Evolutionary conservation across 768 basidiomycete species (phyloP).

Genomic region (Boletus reticulatus): DNA sequence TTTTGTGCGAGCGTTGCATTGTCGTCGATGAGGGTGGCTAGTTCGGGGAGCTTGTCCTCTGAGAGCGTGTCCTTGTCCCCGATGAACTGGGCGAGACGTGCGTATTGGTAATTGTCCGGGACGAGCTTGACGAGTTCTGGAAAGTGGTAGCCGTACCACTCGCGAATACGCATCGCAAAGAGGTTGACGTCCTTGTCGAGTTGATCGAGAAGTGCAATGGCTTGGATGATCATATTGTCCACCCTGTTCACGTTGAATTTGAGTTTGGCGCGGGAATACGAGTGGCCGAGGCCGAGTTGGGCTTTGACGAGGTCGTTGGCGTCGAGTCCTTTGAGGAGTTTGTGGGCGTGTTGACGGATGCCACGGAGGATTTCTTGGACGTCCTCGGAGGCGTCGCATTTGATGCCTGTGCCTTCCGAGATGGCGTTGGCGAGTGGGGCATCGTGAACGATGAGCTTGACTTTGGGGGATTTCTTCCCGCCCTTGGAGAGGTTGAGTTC

Average conservation of each 20-base stretch:
- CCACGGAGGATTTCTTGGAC: conserved; percentile 88
- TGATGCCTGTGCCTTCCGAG: conserved; percentile 64
- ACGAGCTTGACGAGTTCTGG: conserved; percentile 94
- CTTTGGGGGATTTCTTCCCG: conserved; percentile 61
- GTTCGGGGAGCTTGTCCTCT: conserved; percentile 77
- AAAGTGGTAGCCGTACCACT: conserved; percentile 99
- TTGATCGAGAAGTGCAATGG: conserved; percentile 96
- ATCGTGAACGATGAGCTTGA: conserved; percentile 82
- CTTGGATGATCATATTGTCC: conserved; percentile 99
- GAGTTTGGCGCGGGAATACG: conserved; percentile 95
- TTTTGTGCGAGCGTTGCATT: conserved; percentile 87
- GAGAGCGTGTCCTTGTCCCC: conserved; percentile 82
- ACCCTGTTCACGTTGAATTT: conserved; percentile 97
- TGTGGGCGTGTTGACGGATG: conserved; percentile 86
- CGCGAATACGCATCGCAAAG: conserved; percentile 96
- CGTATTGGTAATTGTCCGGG: conserved; percentile 93
- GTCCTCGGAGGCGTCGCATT: conserved; percentile 79
- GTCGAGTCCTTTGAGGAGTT: conserved; percentile 86
- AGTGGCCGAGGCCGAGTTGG: conserved; percentile 95
- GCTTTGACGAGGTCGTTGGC: conserved; percentile 87
- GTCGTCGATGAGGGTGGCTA: conserved; percentile 79
- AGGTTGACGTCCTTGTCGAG: conserved; percentile 99
- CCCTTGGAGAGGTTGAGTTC: conserved; percentile 82
- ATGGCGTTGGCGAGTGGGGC: conserved; percentile 72
- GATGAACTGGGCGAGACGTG: conserved; percentile 79